A percentile compares a stretch with the other conserved stretches of the same genome.
Conservation (phyloP, 2,329 filamentous ascomycete genomes). For the Sporothrix brunneoviolacea region DNA sequence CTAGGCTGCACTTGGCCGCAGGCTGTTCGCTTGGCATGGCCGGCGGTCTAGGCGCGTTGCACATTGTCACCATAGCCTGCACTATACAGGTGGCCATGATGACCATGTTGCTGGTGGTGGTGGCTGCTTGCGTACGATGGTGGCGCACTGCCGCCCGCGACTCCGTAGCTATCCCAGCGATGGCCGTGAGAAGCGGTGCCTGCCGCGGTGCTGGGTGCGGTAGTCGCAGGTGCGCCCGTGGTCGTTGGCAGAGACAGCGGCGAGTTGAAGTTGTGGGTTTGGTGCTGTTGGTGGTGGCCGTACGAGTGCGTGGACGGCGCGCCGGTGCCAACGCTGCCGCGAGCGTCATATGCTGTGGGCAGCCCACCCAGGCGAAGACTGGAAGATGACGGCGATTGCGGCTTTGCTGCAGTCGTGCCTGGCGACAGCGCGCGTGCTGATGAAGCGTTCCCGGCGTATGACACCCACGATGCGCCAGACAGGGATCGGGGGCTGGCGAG, state of each 20-base stretch:
- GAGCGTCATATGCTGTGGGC: conserved; percentile 31
- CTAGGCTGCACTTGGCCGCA: too few relatives aligned
- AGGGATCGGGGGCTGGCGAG: conserved; percentile 49
- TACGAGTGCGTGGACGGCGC: conserved; percentile 9
- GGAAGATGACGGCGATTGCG: conserved; percentile 27
- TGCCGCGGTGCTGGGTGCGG: neutral
- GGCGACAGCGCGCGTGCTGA: conserved; percentile 40
- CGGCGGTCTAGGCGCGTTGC: conserved; percentile 14
- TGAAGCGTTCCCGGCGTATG: conserved; percentile 17
- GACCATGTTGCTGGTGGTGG: conserved; percentile 12
- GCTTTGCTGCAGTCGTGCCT: conserved; percentile 25
- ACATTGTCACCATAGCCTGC: conserved; percentile 16
- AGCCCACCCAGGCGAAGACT: conserved; percentile 32
- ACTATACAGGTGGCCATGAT: conserved; percentile 17
- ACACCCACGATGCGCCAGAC: conserved; percentile 41
- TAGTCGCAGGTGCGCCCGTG: neutral
- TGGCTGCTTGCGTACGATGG: conserved; percentile 12
- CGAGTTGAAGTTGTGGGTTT: conserved; percentile 17
- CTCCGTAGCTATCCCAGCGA: conserved; percentile 19
- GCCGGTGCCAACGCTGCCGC: conserved; percentile 9
- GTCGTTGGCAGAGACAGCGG: conserved; percentile 13
- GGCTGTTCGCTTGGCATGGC: neutral
- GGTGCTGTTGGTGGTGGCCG: conserved; percentile 23
- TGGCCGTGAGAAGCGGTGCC: neutral
- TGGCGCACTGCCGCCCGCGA: neutral